These are phyloP conservation scores for Trichoderma sp. DNA, from an alignment of 2,329 filamentous ascomycete genomes.

Conservation along the genomic window DNA sequence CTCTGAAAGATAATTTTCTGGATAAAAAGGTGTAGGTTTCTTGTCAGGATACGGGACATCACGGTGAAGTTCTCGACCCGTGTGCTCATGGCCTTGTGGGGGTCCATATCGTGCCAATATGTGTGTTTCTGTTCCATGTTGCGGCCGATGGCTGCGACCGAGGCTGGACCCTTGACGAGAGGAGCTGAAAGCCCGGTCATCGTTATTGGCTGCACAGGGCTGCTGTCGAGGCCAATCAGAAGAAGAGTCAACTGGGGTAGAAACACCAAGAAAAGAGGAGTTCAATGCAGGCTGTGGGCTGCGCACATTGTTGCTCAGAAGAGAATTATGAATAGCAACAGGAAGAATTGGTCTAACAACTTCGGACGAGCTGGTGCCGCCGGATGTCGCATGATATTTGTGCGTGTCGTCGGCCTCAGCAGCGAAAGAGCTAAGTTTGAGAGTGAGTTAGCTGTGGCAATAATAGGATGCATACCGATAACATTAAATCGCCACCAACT, in stretches of 20 bases:
- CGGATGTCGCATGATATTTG: not conserved
- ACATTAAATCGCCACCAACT: not conserved
- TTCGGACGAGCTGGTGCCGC: not conserved
- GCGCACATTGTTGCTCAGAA: not conserved
- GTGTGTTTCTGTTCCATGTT: not conserved
- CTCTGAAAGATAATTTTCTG: not conserved
- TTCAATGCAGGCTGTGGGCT: not conserved
- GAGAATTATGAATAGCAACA: not conserved
- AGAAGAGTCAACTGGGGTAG: not conserved
- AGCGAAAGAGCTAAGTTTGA: not conserved
- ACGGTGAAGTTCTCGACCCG: not conserved
- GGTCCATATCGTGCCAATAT: not conserved
- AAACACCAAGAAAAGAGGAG: not conserved
- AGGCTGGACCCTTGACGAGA: not conserved
- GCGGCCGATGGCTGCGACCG: not conserved
- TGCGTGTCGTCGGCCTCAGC: not conserved
- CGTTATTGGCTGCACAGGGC: not conserved
- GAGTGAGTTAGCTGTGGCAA: not conserved
- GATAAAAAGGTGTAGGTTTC: not conserved
- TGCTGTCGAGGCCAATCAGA: conserved; percentile 7
- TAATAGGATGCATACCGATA: not conserved
- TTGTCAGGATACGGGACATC: not conserved
- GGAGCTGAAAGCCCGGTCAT: not conserved
- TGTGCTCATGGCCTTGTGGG: not conserved
- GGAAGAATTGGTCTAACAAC: not conserved